phyloP scores from a whole-genome alignment of 2,329 filamentous ascomycete species.

The Fusarium pseudocircinatum region DNA sequence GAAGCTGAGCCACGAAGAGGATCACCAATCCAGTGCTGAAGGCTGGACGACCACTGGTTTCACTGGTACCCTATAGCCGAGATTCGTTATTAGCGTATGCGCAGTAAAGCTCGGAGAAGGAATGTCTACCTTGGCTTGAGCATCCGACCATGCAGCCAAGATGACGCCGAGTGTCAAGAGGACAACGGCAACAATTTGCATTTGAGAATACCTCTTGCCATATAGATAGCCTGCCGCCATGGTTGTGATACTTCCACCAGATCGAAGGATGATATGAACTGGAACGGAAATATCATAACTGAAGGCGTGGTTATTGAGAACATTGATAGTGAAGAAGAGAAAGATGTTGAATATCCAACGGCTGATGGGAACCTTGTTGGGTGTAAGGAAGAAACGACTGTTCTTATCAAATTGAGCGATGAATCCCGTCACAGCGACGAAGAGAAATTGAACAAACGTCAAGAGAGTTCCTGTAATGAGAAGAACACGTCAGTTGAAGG shows the following conservation, averaged over 20 bases:
- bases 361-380: conserved; percentile 81
- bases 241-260: conserved; percentile 94
- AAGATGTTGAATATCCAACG: conserved; percentile 90
- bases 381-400: conserved; percentile 76
- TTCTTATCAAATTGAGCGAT: conserved; percentile 76
- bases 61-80: conserved; percentile 23
- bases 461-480: conserved; percentile 74
- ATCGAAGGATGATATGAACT: conserved; percentile 94
- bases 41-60: conserved; percentile 41
- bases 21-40: conserved; percentile 76
- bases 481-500: conserved; percentile 25
- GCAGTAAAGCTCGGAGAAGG: background rate
- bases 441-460: conserved; percentile 89
- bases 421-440: conserved; percentile 82
- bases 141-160: conserved; percentile 88
- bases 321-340: conserved; percentile 92
- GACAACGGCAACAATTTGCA: conserved; percentile 83
- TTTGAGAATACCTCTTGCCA: conserved; percentile 82
- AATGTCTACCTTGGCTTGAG: conserved; percentile 77
- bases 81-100: background rate
- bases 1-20: conserved; percentile 85
- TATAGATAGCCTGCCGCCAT: conserved; percentile 90
- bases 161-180: conserved; percentile 88
- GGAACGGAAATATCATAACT: conserved; percentile 96
- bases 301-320: conserved; percentile 97